Evolutionary conservation across 2,329 filamentous ascomycete genomes (phyloP), one percentile per base, ranked within the genome.

Genomic region (Zasmidium cellare): DNA sequence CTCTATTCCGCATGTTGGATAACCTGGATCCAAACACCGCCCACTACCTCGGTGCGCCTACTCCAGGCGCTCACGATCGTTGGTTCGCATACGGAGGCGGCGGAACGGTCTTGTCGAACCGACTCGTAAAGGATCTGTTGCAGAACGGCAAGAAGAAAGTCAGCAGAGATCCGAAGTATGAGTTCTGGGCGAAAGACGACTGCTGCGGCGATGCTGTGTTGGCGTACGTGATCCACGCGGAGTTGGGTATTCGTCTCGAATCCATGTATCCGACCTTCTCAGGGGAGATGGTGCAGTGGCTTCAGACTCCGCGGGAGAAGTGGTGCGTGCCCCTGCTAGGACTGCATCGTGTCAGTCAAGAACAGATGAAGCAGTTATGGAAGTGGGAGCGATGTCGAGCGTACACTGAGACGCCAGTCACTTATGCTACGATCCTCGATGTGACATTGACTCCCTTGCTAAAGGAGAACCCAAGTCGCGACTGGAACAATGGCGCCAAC

Each of bases 1-100:
- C 81, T 19, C 2, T 55, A 6, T 50, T 49, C 20, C 31, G 46
- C 31, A 18, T 50, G 9, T n/a, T 50, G 46, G 23, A 28, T 28
- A n/a, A 23, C 1, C 19, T 55, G 46, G 46, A 55, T 46, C 22
- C 53, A 31, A 45, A 23, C 12, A 25, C 11, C 19, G 14, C 24
- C 18, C 46, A 49, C 31, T 55, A 55, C 22, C 16, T 55, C 6
- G 53, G 53, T 18, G 41, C n/a, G 19, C 45, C 53, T 9, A 23
- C 28, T 9, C 41, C 55, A 28, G 48, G 20, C 6, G 24, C 44
- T 11, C 25, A 52, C 14, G 22, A 28, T 11, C 22, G 19, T 14
- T 46, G 48, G 48, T 52, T 57, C 38, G 55, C 48, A 9, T 46
- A 57, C 23, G 55, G 55, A 23, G 55, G 55, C 16, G 38, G 35